phyloP scores from a whole-genome alignment of 2,329 filamentous ascomycete species.

The Colletotrichum eremochloae region DNA sequence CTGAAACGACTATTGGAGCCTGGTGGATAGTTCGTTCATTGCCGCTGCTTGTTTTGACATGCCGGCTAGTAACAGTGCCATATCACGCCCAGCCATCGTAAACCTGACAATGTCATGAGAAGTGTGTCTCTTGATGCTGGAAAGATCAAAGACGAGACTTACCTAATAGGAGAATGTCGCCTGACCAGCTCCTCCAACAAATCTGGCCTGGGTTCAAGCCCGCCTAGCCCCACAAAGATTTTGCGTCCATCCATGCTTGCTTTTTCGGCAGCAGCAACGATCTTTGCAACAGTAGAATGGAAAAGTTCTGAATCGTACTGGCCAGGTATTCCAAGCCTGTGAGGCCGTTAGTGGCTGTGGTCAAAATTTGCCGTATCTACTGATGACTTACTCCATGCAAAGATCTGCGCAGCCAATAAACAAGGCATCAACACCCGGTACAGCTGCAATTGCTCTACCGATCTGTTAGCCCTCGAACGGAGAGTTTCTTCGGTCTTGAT shows the following conservation, averaged over 20 bases:
- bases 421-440: conserved; percentile 22
- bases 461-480: neutral
- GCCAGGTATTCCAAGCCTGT: conserved; percentile 7
- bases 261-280: conserved; percentile 20
- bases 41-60: conserved; percentile 30
- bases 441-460: conserved; percentile 16
- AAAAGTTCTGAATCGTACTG: conserved; percentile 27
- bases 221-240: conserved; percentile 24
- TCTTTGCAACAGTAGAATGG: conserved; percentile 17
- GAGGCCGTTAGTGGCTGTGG: neutral
- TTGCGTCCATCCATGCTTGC: conserved; percentile 27
- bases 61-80: conserved; percentile 17
- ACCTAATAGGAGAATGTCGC: conserved; percentile 19
- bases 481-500: too few relatives aligned
- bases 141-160: neutral
- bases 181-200: conserved; percentile 21
- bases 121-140: too few relatives aligned
- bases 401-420: conserved; percentile 36
- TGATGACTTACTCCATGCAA: conserved; percentile 18
- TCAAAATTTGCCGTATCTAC: neutral
- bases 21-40: conserved; percentile 30
- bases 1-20: conserved; percentile 7
- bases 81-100: conserved; percentile 28
- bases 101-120: neutral
- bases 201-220: conserved; percentile 30